Percentiles rank a stretch among this genome's conserved stretches.
Evolutionary conservation across 2,329 filamentous ascomycete genomes (phyloP).

Genomic region (Aphanoascus verrucosus): DNA sequence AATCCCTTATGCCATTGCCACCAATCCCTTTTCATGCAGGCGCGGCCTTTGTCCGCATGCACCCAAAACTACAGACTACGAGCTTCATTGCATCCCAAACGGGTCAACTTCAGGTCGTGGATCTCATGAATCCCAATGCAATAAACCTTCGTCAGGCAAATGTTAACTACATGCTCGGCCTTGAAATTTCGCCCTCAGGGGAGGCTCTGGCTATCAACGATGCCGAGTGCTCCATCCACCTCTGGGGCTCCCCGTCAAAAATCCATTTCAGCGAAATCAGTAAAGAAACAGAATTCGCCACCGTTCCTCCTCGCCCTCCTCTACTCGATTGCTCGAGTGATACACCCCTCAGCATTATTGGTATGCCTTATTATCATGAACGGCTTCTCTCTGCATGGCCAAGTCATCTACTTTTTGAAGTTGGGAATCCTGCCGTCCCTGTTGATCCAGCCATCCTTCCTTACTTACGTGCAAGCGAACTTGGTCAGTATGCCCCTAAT

Average conservation of each 20-base stretch:
- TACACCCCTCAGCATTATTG: slow-evolving; percentile 71
- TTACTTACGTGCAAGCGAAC: slow-evolving; percentile 57
- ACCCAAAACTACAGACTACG: slow-evolving; percentile 88
- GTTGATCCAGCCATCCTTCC: slow-evolving; percentile 61
- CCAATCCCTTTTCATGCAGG: slow-evolving; percentile 88
- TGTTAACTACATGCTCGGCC: slow-evolving; percentile 62
- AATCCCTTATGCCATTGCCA: slow-evolving; percentile 74
- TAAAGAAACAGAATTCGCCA: slow-evolving; percentile 66
- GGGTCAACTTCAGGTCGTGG: slow-evolving; percentile 90
- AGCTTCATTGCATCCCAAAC: slow-evolving; percentile 86
- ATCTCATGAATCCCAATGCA: slow-evolving; percentile 85
- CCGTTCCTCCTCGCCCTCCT: slow-evolving; percentile 51
- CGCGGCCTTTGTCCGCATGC: slow-evolving; percentile 90
- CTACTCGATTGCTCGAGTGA: slow-evolving; percentile 61
- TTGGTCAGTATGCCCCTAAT: slow-evolving; percentile 69
- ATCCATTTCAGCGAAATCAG: slow-evolving; percentile 77
- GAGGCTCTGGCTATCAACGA: slow-evolving; percentile 76
- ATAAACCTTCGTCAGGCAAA: slow-evolving; percentile 78
- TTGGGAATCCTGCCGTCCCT: slow-evolving; percentile 69
- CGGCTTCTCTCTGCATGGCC: slow-evolving; percentile 82
- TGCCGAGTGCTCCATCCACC: slow-evolving; percentile 63
- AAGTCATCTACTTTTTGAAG: slow-evolving; percentile 67
- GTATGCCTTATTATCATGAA: slow-evolving; percentile 90
- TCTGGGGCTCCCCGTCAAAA: slow-evolving; percentile 82
- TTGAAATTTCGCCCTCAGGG: slow-evolving; percentile 80